Conservation (phyloP, 2,329 filamentous ascomycete species). For the Aureobasidium pullulans region DNA sequence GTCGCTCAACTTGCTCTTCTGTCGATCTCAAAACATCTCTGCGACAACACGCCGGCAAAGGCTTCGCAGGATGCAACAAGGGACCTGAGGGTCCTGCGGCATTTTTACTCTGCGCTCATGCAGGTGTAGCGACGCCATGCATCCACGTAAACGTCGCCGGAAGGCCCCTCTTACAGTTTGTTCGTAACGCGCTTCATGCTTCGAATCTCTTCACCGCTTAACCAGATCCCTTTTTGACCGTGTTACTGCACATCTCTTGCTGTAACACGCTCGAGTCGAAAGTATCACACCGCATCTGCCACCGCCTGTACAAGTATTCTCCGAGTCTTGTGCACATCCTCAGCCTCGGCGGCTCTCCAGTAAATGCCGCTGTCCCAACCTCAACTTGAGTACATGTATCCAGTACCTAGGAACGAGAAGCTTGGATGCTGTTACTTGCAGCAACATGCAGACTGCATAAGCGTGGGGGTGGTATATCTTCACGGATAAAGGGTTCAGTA, state of each 20-base stretch:
- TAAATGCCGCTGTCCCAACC: background rate
- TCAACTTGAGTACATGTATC: background rate
- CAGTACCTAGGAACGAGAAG: background rate
- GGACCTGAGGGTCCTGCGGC: slow-evolving; percentile 1
- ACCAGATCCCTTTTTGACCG: background rate
- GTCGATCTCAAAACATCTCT: background rate
- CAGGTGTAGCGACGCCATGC: slow-evolving; percentile 9
- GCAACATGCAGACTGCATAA: background rate
- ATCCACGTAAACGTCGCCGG: background rate
- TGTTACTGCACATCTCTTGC: background rate
- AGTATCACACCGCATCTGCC: background rate
- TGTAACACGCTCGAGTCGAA: background rate
- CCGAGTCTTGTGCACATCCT: background rate
- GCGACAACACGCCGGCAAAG: background rate
- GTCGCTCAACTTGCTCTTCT: background rate
- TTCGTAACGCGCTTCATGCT: background rate
- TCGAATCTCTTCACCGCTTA: background rate
- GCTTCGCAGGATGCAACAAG: background rate
- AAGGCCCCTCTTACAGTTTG: background rate
- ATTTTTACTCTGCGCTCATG: slow-evolving; percentile 8
- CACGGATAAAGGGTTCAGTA: background rate
- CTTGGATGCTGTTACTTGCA: slow-evolving; percentile 9
- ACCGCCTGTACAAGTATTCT: background rate
- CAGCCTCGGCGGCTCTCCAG: background rate
- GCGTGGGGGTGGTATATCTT: slow-evolving; percentile 1